Conservation (phyloP, 2,329 filamentous ascomycete species). For the Botrytis cinerea region DNA sequence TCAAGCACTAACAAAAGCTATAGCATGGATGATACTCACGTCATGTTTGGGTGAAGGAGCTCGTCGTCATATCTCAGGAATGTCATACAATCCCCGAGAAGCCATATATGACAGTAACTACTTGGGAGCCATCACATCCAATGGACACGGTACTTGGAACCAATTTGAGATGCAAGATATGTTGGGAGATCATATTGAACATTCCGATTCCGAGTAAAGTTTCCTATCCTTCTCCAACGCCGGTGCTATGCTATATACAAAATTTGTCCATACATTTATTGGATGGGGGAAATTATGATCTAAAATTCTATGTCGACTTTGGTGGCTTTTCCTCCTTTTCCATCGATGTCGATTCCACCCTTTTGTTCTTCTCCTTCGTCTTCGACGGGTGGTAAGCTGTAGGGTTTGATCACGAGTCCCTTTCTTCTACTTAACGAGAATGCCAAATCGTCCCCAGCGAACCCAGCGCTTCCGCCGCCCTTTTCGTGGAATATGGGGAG, state of each 20-base stretch:
- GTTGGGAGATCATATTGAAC: conserved; percentile 38
- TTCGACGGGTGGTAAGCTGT: conserved; percentile 83
- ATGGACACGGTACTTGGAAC: conserved; percentile 42
- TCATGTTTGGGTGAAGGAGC: conserved; percentile 42
- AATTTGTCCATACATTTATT: background rate
- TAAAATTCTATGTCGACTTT: conserved; percentile 43
- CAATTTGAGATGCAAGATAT: conserved; percentile 42
- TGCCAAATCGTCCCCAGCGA: conserved; percentile 79
- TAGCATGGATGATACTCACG: conserved; percentile 42
- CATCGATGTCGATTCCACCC: conserved; percentile 36
- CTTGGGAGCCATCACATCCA: conserved; percentile 39
- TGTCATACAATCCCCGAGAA: conserved; percentile 36
- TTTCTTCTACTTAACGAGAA: conserved; percentile 81
- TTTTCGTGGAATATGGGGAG: conserved; percentile 85
- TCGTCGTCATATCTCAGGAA: conserved; percentile 34
- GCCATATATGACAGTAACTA: conserved; percentile 41
- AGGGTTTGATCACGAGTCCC: conserved; percentile 83
- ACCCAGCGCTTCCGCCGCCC: conserved; percentile 73
- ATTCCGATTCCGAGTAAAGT: conserved; percentile 22
- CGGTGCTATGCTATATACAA: conserved; percentile 13
- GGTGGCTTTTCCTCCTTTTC: conserved; percentile 37
- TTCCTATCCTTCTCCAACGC: conserved; percentile 5
- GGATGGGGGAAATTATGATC: background rate
- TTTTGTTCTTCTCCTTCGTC: conserved; percentile 50
- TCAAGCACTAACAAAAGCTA: conserved; percentile 4